These are phyloP conservation scores for Cercospora janseana DNA, from an alignment of 2,329 filamentous ascomycete species.

Conservation along the genomic window DNA sequence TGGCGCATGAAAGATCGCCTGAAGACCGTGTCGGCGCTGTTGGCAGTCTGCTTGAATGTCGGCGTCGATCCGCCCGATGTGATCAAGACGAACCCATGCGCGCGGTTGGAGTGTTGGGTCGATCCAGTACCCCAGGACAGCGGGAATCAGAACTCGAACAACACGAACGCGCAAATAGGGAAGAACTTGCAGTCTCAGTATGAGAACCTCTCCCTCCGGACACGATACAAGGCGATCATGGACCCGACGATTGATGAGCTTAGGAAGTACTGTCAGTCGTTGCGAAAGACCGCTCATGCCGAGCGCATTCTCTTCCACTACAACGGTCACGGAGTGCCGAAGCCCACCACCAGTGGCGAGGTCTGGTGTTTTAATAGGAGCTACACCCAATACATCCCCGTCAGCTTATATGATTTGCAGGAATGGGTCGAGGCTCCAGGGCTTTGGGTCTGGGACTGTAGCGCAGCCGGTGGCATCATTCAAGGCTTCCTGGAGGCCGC, in stretches of 20 bases:
- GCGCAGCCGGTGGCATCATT: constrained; percentile 91
- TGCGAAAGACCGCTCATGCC: constrained; percentile 89
- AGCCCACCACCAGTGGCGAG: constrained; percentile 91
- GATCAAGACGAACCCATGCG: constrained; percentile 88
- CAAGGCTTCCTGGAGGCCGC: constrained; percentile 92
- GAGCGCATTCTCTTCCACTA: constrained; percentile 97
- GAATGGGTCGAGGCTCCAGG: constrained; percentile 94
- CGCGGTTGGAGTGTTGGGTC: constrained; percentile 94
- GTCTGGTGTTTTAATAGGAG: constrained; percentile 99
- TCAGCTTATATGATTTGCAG: constrained; percentile 91
- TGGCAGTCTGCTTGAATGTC: constrained; percentile 94
- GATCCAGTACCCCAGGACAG: constrained; percentile 71
- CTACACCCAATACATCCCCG: constrained; percentile 97
- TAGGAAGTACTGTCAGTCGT: constrained; percentile 88
- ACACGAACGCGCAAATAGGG: constrained; percentile 76
- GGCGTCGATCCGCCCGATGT: constrained; percentile 97
- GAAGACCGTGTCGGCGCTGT: constrained; percentile 92
- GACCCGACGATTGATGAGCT: constrained; percentile 97
- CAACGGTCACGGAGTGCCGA: constrained; percentile 95
- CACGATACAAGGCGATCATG: constrained; percentile 95
- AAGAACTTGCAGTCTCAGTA: constrained; percentile 96
- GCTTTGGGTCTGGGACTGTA: constrained; percentile 97
- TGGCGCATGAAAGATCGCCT: constrained; percentile 97
- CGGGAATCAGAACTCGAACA: constrained; percentile 34
- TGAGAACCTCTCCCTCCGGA: constrained; percentile 88